Evolutionary conservation across 345 rosid genomes (phyloP).

Genomic region (Balakata baccata): DNA sequence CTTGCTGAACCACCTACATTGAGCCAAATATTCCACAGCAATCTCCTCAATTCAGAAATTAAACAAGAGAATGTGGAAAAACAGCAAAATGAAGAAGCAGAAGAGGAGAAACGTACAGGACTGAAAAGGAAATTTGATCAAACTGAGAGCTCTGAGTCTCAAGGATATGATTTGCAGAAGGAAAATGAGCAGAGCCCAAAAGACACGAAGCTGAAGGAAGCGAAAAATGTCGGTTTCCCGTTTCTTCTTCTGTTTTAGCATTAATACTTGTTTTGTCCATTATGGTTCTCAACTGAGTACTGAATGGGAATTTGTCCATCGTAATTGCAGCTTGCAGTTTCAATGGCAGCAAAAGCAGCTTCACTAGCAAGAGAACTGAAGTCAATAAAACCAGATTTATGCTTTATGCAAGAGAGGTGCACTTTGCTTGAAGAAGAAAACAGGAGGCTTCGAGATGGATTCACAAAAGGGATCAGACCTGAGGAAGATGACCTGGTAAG

Average conservation of each 20-base stretch:
- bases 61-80: constrained; percentile 24
- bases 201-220: constrained; percentile 53
- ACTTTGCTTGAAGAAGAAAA: constrained; percentile 79
- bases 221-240: constrained; percentile 57
- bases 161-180: constrained; percentile 32
- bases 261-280: background rate
- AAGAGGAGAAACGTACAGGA: constrained; percentile 38
- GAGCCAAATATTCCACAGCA: constrained; percentile 60
- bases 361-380: constrained; percentile 76
- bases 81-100: constrained; percentile 12
- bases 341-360: constrained; percentile 80
- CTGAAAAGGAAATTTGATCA: constrained; percentile 66
- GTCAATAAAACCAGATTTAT: constrained; percentile 61
- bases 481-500: constrained; percentile 94
- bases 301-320: constrained; percentile 1
- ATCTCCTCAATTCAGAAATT: constrained; percentile 32
- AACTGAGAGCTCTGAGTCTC: constrained; percentile 35
- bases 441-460: constrained; percentile 77
- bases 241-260: background rate
- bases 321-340: constrained; percentile 63
- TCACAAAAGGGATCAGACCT: constrained; percentile 59
- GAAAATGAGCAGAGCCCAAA: constrained; percentile 38
- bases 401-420: constrained; percentile 74
- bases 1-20: constrained; percentile 76
- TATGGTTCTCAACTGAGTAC: background rate